Percentiles rank a stretch among this genome's conserved stretches.
These are phyloP conservation scores for Hanseniaspora vineae DNA, from an alignment of 805 yeast species.

Conservation along the genomic window DNA sequence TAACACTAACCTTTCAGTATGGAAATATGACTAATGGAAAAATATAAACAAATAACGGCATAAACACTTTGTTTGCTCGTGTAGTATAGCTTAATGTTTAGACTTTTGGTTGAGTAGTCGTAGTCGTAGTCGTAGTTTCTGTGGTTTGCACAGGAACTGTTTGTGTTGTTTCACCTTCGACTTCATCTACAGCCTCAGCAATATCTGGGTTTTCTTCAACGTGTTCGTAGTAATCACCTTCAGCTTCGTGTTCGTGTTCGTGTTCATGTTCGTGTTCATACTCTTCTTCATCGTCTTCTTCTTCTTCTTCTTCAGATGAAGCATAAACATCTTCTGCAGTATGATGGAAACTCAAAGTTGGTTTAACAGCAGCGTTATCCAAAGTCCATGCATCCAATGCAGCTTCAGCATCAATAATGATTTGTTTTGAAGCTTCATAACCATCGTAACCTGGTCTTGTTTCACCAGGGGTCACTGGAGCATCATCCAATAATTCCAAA, in stretches of 20 bases:
- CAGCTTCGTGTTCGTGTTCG: conserved; percentile 9
- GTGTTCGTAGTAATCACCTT: conserved; percentile 5
- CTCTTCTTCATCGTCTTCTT: conserved; percentile 37
- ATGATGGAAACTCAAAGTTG: conserved; percentile 57
- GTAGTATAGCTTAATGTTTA: too few relatives aligned
- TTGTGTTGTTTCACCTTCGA: too few relatives aligned
- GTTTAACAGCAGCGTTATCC: conserved; percentile 71
- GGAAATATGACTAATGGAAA: too few relatives aligned
- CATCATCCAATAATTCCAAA: conserved; percentile 68
- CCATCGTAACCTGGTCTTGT: conserved; percentile 85
- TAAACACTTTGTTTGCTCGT: too few relatives aligned
- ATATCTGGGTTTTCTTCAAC: background rate
- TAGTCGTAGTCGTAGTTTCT: too few relatives aligned
- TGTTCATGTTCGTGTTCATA: conserved; percentile 29
- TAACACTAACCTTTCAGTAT: too few relatives aligned
- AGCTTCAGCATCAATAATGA: conserved; percentile 73
- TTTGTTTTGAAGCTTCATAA: conserved; percentile 78
- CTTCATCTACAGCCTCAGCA: background rate
- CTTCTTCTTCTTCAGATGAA: conserved; percentile 37
- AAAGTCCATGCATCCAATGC: conserved; percentile 78
- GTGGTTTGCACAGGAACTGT: too few relatives aligned
- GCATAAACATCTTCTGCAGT: conserved; percentile 43
- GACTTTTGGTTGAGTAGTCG: too few relatives aligned
- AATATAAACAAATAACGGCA: too few relatives aligned
- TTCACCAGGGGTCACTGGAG: conserved; percentile 86